Conservation (phyloP, 768 basidiomycete genomes). For the Lyophyllum shimeji region DNA sequence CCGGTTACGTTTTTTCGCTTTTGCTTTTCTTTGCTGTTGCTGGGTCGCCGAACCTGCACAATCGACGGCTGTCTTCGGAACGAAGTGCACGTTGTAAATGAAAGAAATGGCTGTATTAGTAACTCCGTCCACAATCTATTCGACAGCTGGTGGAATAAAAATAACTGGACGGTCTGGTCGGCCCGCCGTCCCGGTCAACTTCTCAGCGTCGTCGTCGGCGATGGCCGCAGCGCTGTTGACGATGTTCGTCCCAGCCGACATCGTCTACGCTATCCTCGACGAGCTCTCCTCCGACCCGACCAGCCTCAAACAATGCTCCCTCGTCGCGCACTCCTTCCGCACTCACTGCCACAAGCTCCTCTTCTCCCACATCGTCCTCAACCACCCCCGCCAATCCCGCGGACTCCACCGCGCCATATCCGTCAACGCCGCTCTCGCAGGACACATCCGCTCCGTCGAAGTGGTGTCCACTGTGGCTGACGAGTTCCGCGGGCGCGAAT, state of each 20-base stretch:
- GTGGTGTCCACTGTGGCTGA: not conserved
- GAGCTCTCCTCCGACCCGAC: constrained; percentile 1
- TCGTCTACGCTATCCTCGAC: constrained; percentile 7
- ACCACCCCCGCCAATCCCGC: not conserved
- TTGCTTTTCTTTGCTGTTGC: no score
- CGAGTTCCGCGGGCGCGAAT: constrained; percentile 12
- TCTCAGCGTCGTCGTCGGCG: not conserved
- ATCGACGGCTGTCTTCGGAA: no score
- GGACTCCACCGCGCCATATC: constrained; percentile 2
- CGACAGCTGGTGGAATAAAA: no score
- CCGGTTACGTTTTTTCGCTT: no score
- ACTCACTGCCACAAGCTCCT: not conserved
- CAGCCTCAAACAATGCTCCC: constrained; percentile 3
- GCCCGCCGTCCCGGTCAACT: not conserved
- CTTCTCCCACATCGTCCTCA: constrained; percentile 5
- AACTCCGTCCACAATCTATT: no score
- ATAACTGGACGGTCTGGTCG: no score
- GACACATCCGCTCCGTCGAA: not conserved
- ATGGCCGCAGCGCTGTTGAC: not conserved
- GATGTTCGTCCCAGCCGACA: constrained; percentile 3
- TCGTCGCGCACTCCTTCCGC: constrained; percentile 3
- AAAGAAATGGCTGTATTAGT: no score
- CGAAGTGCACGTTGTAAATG: no score
- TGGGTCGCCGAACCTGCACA: no score
- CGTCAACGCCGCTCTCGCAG: constrained; percentile 3